Conservation (phyloP, 2,329 filamentous ascomycete species). For the Mariannaea sp. region DNA sequence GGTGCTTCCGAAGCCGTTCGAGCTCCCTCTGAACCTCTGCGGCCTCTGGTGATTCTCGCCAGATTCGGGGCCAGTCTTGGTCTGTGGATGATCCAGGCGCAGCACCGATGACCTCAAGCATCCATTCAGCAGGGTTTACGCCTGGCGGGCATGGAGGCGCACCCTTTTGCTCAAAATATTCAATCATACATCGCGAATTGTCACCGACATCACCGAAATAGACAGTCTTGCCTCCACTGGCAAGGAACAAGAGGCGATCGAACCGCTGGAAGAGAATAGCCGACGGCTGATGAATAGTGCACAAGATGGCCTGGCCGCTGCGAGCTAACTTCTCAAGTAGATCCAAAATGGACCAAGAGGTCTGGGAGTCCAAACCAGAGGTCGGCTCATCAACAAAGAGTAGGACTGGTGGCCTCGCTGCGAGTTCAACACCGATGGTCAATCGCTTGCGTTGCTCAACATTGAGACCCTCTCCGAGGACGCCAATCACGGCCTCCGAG, state of each 20-base stretch:
- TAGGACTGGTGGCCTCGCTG: conserved; percentile 57
- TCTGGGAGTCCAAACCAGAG: conserved; percentile 62
- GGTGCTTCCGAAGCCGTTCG: conserved; percentile 27
- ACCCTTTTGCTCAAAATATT: conserved; percentile 67
- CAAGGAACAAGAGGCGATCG: conserved; percentile 64
- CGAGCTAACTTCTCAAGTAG: conserved; percentile 63
- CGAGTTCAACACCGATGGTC: conserved; percentile 61
- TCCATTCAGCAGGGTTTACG: conserved; percentile 71
- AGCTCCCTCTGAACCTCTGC: conserved; percentile 42
- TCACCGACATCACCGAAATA: conserved; percentile 69
- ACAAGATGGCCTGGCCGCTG: conserved; percentile 54
- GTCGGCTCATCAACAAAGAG: conserved; percentile 65
- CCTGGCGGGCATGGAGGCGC: conserved; percentile 56
- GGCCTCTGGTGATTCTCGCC: conserved; percentile 43
- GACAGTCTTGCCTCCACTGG: conserved; percentile 64
- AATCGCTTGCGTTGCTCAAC: conserved; percentile 63
- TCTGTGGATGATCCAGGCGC: conserved; percentile 55
- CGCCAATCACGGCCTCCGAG: conserved; percentile 64
- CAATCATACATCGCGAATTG: conserved; percentile 56
- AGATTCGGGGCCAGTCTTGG: conserved; percentile 46
- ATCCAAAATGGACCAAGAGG: conserved; percentile 62
- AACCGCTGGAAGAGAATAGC: conserved; percentile 56
- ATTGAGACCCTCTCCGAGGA: conserved; percentile 61
- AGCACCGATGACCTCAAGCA: conserved; percentile 54
- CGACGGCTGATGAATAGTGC: conserved; percentile 58